Conservation (phyloP, 441 rosid species). For the Rhodomyrtus psidioides region DNA sequence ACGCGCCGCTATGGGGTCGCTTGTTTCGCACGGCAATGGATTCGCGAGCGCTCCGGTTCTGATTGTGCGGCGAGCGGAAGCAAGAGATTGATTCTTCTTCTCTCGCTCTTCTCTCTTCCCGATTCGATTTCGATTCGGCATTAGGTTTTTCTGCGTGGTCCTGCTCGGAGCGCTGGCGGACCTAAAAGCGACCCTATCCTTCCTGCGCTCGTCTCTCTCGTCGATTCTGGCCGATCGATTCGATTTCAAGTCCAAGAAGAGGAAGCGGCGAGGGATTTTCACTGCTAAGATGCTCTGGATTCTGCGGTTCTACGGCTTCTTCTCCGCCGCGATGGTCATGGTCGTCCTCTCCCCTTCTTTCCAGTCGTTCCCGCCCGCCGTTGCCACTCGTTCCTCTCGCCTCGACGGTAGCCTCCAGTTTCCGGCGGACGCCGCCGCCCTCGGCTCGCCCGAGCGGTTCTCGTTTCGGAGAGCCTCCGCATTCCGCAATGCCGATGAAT, state of each 20-base stretch:
- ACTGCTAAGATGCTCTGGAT: conserved; percentile 52
- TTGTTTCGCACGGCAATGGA: conserved; percentile 36
- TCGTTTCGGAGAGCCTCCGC: conserved; percentile 43
- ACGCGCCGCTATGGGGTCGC: conserved; percentile 23
- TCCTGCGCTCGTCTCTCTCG: conserved; percentile 28
- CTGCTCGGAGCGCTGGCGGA: conserved; percentile 39
- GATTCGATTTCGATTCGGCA: background rate
- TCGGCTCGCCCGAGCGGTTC: conserved; percentile 15
- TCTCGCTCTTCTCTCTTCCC: background rate
- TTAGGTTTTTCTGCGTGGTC: background rate
- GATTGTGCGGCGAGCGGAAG: conserved; percentile 8
- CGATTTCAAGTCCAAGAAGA: conserved; percentile 49
- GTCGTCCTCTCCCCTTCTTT: conserved; percentile 69
- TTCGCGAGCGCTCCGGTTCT: conserved; percentile 9
- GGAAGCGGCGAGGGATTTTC: conserved; percentile 32
- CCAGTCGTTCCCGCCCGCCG: conserved; percentile 81
- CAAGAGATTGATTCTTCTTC: conserved; percentile 21
- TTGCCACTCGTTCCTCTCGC: conserved; percentile 61
- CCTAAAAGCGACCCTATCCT: conserved; percentile 49
- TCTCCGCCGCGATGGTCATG: conserved; percentile 65
- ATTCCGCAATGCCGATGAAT: conserved; percentile 75
- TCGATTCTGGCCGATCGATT: conserved; percentile 38
- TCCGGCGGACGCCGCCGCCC: background rate
- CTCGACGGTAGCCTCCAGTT: conserved; percentile 24
- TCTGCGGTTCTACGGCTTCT: conserved; percentile 55